These are phyloP conservation scores for Aspergillus sclerotialis DNA, from an alignment of 2,329 filamentous ascomycete genomes.

Conservation along the genomic window DNA sequence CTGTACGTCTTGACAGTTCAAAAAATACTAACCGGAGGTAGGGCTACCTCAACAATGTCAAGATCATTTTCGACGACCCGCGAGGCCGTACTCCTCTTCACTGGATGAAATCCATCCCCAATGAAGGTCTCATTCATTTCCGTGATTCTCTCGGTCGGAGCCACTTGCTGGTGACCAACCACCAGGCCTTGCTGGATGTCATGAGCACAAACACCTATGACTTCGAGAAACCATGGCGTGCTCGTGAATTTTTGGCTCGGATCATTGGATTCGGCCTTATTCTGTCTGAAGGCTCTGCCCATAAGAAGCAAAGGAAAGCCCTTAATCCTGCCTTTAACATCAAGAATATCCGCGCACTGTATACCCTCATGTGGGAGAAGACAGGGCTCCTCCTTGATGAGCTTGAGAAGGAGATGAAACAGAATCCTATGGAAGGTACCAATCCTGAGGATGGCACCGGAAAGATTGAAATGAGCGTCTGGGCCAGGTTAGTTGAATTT, in stretches of 20 bases:
- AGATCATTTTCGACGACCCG: conserved; percentile 27
- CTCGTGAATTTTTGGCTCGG: conserved; percentile 39
- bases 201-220: conserved; percentile 49
- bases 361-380: conserved; percentile 32
- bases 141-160: conserved; percentile 39
- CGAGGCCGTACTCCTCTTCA: conserved; percentile 22
- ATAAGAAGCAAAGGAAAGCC: conserved; percentile 40
- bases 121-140: conserved; percentile 51
- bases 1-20: not conserved
- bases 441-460: conserved; percentile 14
- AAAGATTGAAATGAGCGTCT: conserved; percentile 28
- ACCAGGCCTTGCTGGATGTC: conserved; percentile 42
- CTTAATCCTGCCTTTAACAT: conserved; percentile 32
- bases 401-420: conserved; percentile 22
- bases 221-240: conserved; percentile 44
- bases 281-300: conserved; percentile 44
- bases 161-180: conserved; percentile 24
- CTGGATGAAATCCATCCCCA: conserved; percentile 48
- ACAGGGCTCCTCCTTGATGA: conserved; percentile 27
- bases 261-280: conserved; percentile 48
- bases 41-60: conserved; percentile 19
- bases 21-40: conserved; percentile 6
- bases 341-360: conserved; percentile 29
- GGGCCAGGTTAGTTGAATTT: conserved; percentile 20
- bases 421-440: conserved; percentile 21